Percentiles rank a stretch among this genome's conserved stretches.
phyloP scores from a whole-genome alignment of 805 yeast species.

The Lipomyces japonicus region DNA sequence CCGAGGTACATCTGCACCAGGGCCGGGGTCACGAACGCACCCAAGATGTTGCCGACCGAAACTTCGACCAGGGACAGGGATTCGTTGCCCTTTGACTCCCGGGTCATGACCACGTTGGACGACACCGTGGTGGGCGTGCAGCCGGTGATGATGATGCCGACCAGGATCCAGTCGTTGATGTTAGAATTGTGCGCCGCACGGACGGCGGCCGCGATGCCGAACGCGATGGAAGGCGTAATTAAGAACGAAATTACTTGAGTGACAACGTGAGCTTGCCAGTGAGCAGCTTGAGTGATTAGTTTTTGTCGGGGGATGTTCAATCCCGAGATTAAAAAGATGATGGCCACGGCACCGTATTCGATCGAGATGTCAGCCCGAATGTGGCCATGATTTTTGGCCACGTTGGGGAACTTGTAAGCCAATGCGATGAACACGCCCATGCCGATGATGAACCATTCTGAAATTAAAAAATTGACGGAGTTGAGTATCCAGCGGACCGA shows the following conservation, averaged over 20 bases:
- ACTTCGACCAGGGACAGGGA: constrained; percentile 77
- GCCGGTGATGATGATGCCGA: constrained; percentile 77
- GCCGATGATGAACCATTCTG: constrained; percentile 69
- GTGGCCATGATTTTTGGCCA: constrained; percentile 79
- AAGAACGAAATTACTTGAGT: constrained; percentile 66
- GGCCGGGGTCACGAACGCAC: constrained; percentile 86
- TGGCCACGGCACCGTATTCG: constrained; percentile 81
- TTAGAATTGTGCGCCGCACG: constrained; percentile 51
- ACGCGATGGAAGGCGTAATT: constrained; percentile 66
- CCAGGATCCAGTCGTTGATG: constrained; percentile 74
- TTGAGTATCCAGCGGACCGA: neutral
- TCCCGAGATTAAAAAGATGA: constrained; percentile 79
- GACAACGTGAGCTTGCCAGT: constrained; percentile 81
- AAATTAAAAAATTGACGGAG: constrained; percentile 8
- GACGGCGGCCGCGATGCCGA: constrained; percentile 67
- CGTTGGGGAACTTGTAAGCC: constrained; percentile 73
- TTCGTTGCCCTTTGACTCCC: constrained; percentile 78
- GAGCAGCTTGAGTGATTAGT: constrained; percentile 56
- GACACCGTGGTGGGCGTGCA: constrained; percentile 90
- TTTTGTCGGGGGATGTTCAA: constrained; percentile 66
- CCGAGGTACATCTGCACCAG: constrained; percentile 65
- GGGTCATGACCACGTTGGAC: constrained; percentile 90
- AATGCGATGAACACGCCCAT: constrained; percentile 70
- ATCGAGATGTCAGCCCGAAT: constrained; percentile 72
- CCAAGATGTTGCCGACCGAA: constrained; percentile 75